Percentiles rank a stretch among this genome's conserved stretches.
phyloP scores from a whole-genome alignment of 2,329 filamentous ascomycete species.

The Emergomyces pasteurianus region DNA sequence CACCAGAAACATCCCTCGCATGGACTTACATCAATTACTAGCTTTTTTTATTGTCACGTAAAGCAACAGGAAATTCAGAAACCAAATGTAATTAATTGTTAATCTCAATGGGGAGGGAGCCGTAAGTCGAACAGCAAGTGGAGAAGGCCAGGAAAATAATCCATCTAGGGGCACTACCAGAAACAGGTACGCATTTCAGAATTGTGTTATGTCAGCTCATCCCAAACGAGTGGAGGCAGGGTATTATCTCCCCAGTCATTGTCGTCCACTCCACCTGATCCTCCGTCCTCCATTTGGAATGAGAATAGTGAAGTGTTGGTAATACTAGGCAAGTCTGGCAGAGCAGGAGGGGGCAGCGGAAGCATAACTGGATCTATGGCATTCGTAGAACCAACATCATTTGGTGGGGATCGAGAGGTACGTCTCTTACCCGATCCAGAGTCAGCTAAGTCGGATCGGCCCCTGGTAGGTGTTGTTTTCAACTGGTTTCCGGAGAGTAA shows the following conservation, averaged over 20 bases:
- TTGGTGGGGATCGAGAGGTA: background rate
- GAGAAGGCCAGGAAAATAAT: background rate
- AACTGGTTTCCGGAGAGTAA: background rate
- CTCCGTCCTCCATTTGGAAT: constrained; percentile 23
- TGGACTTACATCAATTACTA: too few species aligned
- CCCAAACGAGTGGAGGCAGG: constrained; percentile 30
- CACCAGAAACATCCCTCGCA: background rate
- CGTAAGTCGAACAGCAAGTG: background rate
- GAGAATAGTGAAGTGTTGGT: constrained; percentile 13
- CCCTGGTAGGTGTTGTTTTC: background rate
- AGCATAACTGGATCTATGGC: constrained; percentile 20
- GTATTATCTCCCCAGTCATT: constrained; percentile 28
- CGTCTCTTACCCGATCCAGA: background rate
- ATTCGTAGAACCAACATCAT: background rate
- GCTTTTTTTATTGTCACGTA: too few species aligned
- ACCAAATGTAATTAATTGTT: background rate
- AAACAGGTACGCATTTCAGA: background rate
- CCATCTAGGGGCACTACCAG: background rate
- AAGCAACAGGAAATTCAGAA: background rate
- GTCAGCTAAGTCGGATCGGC: background rate
- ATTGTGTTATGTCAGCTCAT: constrained; percentile 20
- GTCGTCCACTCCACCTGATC: constrained; percentile 8
- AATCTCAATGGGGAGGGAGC: background rate
- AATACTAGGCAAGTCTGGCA: constrained; percentile 7
- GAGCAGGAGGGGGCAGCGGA: constrained; percentile 20